Percentiles rank a stretch among this genome's conserved stretches.
Conservation (phyloP, 1,284 basidiomycete genomes). For the Moesziomyces parantarcticus region DNA sequence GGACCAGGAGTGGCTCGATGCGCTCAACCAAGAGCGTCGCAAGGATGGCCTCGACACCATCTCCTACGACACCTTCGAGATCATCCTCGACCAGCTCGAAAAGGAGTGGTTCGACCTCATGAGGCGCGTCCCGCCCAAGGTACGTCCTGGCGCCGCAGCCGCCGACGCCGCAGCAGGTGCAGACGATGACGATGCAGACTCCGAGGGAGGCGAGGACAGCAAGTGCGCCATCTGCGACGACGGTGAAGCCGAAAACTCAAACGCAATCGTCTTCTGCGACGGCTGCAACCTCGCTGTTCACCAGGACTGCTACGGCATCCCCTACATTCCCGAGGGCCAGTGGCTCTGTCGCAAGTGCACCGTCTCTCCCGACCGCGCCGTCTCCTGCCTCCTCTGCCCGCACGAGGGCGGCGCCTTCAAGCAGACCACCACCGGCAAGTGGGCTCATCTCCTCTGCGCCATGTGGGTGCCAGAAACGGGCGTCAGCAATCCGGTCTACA, state of each 20-base stretch:
- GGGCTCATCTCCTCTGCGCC: conserved; percentile 96
- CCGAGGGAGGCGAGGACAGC: conserved; percentile 68
- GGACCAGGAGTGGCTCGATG: conserved; percentile 96
- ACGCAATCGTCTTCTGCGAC: conserved; percentile 99
- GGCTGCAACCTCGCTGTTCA: conserved; percentile 99
- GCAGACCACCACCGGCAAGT: conserved; percentile 90
- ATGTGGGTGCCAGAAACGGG: conserved; percentile 98
- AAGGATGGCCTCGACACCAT: conserved; percentile 77
- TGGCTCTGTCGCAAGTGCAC: conserved; percentile 99
- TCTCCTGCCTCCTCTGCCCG: conserved; percentile 92
- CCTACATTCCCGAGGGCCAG: conserved; percentile 99
- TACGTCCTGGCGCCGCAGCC: conserved; percentile 24
- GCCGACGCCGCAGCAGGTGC: conserved; percentile 18
- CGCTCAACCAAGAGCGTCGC: conserved; percentile 83
- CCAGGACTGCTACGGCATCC: conserved; percentile 99
- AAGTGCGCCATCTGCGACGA: conserved; percentile 98
- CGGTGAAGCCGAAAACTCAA: conserved; percentile 97
- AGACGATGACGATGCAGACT: conserved; percentile 44
- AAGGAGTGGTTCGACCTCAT: conserved; percentile 97
- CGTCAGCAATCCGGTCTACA: conserved; percentile 93
- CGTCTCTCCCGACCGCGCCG: conserved; percentile 94
- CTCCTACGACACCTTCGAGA: conserved; percentile 87
- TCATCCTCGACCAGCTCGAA: conserved; percentile 95
- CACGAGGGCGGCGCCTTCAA: conserved; percentile 99
- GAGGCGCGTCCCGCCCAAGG: conserved; percentile 55